Evolutionary conservation across 108 stramenopile genomes (phyloP).

Genomic region (Cyclostephanos invisitatus): DNA sequence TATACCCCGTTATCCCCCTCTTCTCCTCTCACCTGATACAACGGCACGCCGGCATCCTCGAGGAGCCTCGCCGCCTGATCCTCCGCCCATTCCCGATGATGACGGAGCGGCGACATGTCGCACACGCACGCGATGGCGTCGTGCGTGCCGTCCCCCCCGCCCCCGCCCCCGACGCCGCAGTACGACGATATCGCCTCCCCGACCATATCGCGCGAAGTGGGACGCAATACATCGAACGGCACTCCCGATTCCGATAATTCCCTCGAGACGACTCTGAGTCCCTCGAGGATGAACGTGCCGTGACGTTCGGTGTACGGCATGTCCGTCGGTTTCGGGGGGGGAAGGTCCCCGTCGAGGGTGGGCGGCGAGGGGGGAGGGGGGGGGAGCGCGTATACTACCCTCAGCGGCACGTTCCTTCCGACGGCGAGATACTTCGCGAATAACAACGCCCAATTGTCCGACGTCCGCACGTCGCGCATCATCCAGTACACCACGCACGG

Average conservation of each 20-base stretch:
- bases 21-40: conserved; percentile 54
- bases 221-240: conserved; percentile 80
- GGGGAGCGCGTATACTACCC: conserved; percentile 75
- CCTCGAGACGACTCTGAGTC: conserved; percentile 77
- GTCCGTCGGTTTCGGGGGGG: conserved; percentile 28
- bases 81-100: conserved; percentile 67
- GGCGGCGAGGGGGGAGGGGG: conserved; percentile 72
- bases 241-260: conserved; percentile 68
- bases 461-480: conserved; percentile 91
- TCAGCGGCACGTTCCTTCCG: conserved; percentile 55
- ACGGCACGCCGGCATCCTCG: conserved; percentile 57
- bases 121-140: conserved; percentile 70
- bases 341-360: conserved; percentile 54
- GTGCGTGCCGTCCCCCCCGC: too few species aligned
- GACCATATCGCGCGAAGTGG: conserved; percentile 49
- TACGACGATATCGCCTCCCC: conserved; percentile 33
- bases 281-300: conserved; percentile 85
- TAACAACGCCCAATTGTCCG: conserved; percentile 96
- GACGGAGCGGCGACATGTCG: conserved; percentile 91
- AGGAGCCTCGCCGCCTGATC: conserved; percentile 53
- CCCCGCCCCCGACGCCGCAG: too few species aligned
- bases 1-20: too few species aligned
- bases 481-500: conserved; percentile 95
- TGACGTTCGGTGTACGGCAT: conserved; percentile 79
- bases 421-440: conserved; percentile 76